Evolutionary conservation across 257 asterid genomes (phyloP), one percentile per base, ranked within the genome.

Genomic region (Mentha longifolia): DNA sequence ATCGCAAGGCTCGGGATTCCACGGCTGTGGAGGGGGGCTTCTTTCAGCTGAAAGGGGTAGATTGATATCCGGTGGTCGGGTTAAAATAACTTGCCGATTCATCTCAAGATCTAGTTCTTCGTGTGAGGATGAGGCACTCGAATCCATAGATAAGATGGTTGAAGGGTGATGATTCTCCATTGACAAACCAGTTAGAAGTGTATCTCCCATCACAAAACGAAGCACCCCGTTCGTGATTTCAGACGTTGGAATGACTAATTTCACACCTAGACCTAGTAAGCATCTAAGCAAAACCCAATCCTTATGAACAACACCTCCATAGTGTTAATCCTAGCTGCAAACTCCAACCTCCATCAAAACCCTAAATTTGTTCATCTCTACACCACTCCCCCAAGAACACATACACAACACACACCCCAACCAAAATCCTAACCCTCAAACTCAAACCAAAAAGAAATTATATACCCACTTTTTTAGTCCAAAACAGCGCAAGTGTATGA

Each of bases 111-210:
- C 92, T 12, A 81, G 25, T 10, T 87, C 89, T 8, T 85, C 93
- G 49, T 85, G 92, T 30, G 87, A 82, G 43, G 88, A 78, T 3
- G 85, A 80, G 79, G 85, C 83, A 78, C 88, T 79, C 1, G 96
- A 85, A 68, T 89, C 96, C 96, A 89, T 89, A 56, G 95, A 85
- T 72, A 87, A 78, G 49, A 82, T 73, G 50, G 95, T 89, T 58
- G 92, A 85, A 70, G 95, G 96, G 76, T 80, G 94, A 79, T 84
- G 83, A 79, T 84, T 87, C 78, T 89, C 96, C 84, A 89, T 85
- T 70, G 83, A 79, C 55, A 89, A 41, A 70, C 78, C 76, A 55
- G 91, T 80, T 7, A 87, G 72, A 69, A 84, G 80, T 43, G 78
- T 66, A 59, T 84, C 91, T 73, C 86, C 94, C 90, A 85, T 84